Evolutionary conservation across 1,139 yeast species (phyloP), one percentile per base, ranked within the genome.

Genomic region (Lizanozyma gosingica): DNA sequence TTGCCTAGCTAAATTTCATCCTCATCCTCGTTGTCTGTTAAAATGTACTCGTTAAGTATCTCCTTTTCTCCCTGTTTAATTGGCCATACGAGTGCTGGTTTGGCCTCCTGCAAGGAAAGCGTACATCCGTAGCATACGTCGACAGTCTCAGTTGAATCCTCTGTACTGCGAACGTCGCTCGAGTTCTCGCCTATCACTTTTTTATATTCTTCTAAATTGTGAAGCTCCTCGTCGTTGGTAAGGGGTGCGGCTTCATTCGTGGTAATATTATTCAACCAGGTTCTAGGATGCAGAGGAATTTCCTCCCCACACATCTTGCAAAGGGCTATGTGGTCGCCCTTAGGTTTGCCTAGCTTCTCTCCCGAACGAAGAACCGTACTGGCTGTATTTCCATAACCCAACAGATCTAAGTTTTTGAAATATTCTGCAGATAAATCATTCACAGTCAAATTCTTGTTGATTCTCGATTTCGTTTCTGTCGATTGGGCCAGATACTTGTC

Each of bases 291-390:
- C 35, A 69, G 67, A 47, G 73, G 73, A 3, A 81, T 69, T 3
- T 57, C 60, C 18, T 61, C 65, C 8, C 69, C 70, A 56, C 90
- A 83, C 1, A 80, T 52, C 34, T 62, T 60, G 57, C 94, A 84
- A 4, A 49, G 39, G 3, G 34, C 43, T 15, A 47, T 45, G 4
- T 15, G 6, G 15, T 43, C 41, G 3, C 45, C 51, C n/a, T 51
- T 56, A 0, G 86, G 87, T 8, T 73, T 72, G 1, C 77, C 78
- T 39, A 92, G 63, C 57, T 92, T 90, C 40, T 80, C 81, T 9
- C 94, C 95, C 0, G 95, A 90, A 47, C 86, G 80, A 11, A 88
- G 90, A 15, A 92, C 97, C 0, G 98, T 90, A 0, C 97, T 83
- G 2, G 94, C 92, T 3, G 94, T 87, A 40, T 94, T 87, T 0